Evolutionary conservation across 495 filamentous ascomycete genomes (phyloP).

Genomic region (Evernia prunastri): DNA sequence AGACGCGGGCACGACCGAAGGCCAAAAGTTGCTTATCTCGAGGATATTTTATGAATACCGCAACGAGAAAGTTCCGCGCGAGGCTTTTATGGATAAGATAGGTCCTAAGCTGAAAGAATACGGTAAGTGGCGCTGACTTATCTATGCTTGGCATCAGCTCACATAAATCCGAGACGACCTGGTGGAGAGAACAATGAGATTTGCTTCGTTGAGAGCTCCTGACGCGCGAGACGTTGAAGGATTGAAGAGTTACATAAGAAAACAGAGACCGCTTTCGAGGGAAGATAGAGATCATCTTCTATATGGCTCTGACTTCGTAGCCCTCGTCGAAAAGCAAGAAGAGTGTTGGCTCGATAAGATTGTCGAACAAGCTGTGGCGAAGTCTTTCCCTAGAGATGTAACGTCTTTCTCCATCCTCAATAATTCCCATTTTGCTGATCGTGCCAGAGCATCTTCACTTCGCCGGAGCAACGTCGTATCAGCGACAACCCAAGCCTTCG

Average conservation of each 20-base stretch:
- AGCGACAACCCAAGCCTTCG: conserved; percentile 25
- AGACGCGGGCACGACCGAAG: conserved; percentile 14
- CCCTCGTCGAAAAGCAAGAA: conserved; percentile 31
- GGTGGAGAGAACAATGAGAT: conserved; percentile 12
- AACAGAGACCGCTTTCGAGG: conserved; percentile 18
- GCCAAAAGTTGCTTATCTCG: conserved; percentile 6
- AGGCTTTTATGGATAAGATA: conserved; percentile 25
- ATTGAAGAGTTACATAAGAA: conserved; percentile 27
- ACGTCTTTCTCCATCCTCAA: conserved; percentile 6
- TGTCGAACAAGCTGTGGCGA: conserved; percentile 27
- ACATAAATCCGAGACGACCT: conserved; percentile 18
- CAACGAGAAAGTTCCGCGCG: conserved; percentile 16
- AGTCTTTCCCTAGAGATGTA: conserved; percentile 16
- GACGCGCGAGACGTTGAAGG: conserved; percentile 27
- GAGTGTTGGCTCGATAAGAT: conserved; percentile 32
- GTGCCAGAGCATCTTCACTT: conserved; percentile 18
- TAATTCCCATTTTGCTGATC: background rate
- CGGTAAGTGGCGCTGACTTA: conserved; percentile 19
- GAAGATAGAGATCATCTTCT: conserved; percentile 28
- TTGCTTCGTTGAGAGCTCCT: conserved; percentile 19
- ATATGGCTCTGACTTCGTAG: conserved; percentile 32
- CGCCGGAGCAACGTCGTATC: conserved; percentile 23
- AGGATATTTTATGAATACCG: conserved; percentile 18
- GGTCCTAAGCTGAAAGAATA: conserved; percentile 31
- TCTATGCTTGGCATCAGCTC: conserved; percentile 10